Evolutionary conservation across 2,329 filamentous ascomycete species (phyloP).

Genomic region (Ceratocystis eucalypticola): DNA sequence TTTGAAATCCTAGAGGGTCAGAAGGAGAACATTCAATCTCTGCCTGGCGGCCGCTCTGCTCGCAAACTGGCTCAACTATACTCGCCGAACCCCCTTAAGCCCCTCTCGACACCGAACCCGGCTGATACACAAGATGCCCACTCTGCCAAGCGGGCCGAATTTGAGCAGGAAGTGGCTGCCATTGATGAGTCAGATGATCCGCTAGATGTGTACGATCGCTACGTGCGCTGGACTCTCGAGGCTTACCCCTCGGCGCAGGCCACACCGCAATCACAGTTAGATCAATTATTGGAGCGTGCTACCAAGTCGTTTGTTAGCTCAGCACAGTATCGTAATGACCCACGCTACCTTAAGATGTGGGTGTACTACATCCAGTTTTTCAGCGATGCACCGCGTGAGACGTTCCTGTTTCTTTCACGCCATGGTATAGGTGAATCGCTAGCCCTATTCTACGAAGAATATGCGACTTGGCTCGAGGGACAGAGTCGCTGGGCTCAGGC

Average conservation of each 20-base stretch:
- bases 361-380: conserved; percentile 88
- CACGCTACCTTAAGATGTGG: conserved; percentile 86
- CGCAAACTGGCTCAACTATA: conserved; percentile 75
- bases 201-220: conserved; percentile 88
- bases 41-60: conserved; percentile 77
- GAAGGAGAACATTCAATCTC: conserved; percentile 94
- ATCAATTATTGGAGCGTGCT: conserved; percentile 77
- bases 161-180: conserved; percentile 66
- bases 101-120: conserved; percentile 49
- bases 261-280: conserved; percentile 78
- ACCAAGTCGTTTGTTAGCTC: conserved; percentile 82
- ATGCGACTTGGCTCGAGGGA: conserved; percentile 80
- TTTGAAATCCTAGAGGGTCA: conserved; percentile 93
- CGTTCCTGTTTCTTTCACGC: conserved; percentile 78
- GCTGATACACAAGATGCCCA: conserved; percentile 64
- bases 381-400: conserved; percentile 82
- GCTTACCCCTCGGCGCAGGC: conserved; percentile 90
- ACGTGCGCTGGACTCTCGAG: conserved; percentile 92
- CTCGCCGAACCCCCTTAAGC: conserved; percentile 50
- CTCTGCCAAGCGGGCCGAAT: conserved; percentile 66
- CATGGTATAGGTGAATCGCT: conserved; percentile 77
- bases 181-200: conserved; percentile 87
- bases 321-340: conserved; percentile 85
- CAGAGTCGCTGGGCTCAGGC: conserved; percentile 78
- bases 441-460: conserved; percentile 93